Conservation (phyloP, 371 early-diverging fungal species). For the Batkoa obscura region DNA sequence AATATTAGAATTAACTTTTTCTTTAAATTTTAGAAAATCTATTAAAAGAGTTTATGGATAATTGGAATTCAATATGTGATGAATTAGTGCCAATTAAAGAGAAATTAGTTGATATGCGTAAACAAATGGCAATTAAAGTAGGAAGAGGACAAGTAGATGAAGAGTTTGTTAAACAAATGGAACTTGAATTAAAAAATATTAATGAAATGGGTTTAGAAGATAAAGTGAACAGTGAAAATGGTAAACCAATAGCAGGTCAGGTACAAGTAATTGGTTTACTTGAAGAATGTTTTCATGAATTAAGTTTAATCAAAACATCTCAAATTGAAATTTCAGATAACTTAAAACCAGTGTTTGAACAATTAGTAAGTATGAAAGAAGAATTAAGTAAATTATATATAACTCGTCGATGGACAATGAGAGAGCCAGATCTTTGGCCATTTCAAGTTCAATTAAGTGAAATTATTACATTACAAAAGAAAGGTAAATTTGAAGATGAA, state of each 20-base stretch:
- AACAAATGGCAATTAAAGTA: constrained; percentile 28
- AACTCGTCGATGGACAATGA: constrained; percentile 63
- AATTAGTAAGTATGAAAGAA: constrained; percentile 47
- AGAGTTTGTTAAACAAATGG: constrained; percentile 26
- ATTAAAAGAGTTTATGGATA: constrained; percentile 12
- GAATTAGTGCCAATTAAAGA: constrained; percentile 34
- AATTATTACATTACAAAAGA: constrained; percentile 36
- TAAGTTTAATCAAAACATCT: constrained; percentile 55
- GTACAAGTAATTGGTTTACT: constrained; percentile 62
- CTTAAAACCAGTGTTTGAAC: constrained; percentile 46
- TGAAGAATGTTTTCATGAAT: constrained; percentile 62
- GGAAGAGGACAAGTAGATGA: constrained; percentile 22
- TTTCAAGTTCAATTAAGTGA: constrained; percentile 61
- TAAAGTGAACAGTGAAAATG: constrained; percentile 32
- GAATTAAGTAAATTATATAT: constrained; percentile 48
- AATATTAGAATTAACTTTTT: neutral
- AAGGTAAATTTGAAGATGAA: constrained; percentile 50
- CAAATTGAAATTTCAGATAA: constrained; percentile 47
- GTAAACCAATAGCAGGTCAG: constrained; percentile 49
- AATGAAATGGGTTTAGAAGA: constrained; percentile 40
- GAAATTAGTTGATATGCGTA: constrained; percentile 36
- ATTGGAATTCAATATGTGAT: constrained; percentile 14
- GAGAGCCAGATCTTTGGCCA: constrained; percentile 63
- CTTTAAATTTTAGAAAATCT: constrained; percentile 16
- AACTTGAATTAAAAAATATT: constrained; percentile 43